phyloP scores from a whole-genome alignment of 2,329 filamentous ascomycete genomes.

The Fusarium neocosmosporiellum region DNA sequence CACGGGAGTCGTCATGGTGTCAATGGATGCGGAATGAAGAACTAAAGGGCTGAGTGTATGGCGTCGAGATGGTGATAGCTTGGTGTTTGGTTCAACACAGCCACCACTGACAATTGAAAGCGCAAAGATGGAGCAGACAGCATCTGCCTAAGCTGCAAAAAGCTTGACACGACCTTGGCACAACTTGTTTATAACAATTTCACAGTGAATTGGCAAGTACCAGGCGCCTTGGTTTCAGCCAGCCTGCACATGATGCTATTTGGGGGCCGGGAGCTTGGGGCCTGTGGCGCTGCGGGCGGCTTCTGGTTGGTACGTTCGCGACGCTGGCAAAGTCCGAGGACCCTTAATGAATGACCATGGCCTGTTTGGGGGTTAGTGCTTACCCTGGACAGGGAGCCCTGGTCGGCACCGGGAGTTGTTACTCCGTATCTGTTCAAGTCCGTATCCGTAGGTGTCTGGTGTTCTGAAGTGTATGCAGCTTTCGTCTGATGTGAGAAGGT shows the following conservation, averaged over 20 bases:
- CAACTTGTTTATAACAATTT: neutral
- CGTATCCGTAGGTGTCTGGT: neutral
- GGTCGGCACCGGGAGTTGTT: neutral
- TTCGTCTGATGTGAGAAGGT: neutral
- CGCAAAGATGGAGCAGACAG: neutral
- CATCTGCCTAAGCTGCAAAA: neutral
- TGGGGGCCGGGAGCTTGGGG: neutral
- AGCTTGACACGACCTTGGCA: neutral
- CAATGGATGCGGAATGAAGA: neutral
- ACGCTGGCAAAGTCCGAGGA: neutral
- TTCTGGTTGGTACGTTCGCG: neutral
- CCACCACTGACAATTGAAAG: neutral
- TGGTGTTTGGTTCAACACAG: neutral
- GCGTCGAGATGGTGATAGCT: neutral
- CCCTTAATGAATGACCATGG: neutral
- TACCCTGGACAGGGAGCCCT: constrained; percentile 2
- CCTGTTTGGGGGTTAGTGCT: constrained; percentile 14
- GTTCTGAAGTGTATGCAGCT: neutral
- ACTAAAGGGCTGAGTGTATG: neutral
- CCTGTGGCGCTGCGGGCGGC: neutral
- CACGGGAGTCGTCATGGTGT: constrained; percentile 14
- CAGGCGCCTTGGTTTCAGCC: constrained; percentile 8
- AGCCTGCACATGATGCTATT: neutral
- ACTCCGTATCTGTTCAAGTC: neutral
- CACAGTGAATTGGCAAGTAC: neutral